These are phyloP conservation scores for Aspergillus vadensis DNA, from an alignment of 2,329 filamentous ascomycete species.

Conservation along the genomic window DNA sequence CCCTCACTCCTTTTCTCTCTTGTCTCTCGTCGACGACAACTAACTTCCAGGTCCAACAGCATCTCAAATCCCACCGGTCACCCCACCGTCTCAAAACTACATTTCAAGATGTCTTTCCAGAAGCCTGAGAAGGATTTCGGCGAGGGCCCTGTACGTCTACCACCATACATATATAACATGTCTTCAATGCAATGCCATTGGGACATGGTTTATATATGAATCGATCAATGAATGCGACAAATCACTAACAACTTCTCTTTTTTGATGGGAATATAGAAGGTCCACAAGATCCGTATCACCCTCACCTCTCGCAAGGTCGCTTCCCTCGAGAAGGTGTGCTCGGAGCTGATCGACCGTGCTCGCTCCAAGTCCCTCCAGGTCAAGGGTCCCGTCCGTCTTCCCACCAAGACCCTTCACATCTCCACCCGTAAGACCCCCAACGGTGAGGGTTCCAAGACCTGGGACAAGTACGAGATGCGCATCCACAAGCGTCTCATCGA, in stretches of 20 bases:
- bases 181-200: not conserved
- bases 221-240: not conserved
- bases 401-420: slow-evolving; percentile 95
- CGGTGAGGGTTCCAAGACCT: slow-evolving; percentile 99
- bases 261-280: slow-evolving; percentile 61
- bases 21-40: not conserved
- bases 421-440: slow-evolving; percentile 98
- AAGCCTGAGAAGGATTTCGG: slow-evolving; percentile 93
- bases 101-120: slow-evolving; percentile 81
- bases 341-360: slow-evolving; percentile 96
- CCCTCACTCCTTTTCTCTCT: not conserved
- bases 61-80: slow-evolving; percentile 27
- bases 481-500: slow-evolving; percentile 99
- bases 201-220: not conserved
- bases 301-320: slow-evolving; percentile 92
- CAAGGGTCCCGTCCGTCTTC: slow-evolving; percentile 97
- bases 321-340: slow-evolving; percentile 96
- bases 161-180: not conserved
- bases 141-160: slow-evolving; percentile 73
- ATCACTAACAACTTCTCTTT: slow-evolving; percentile 23
- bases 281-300: slow-evolving; percentile 98
- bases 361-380: slow-evolving; percentile 98
- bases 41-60: slow-evolving; percentile 17
- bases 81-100: slow-evolving; percentile 37
- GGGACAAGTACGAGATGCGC: slow-evolving; percentile 98